Evolutionary conservation across 2,329 filamentous ascomycete genomes (phyloP), one percentile per base, ranked within the genome.

Genomic region (Diaporthe eres): DNA sequence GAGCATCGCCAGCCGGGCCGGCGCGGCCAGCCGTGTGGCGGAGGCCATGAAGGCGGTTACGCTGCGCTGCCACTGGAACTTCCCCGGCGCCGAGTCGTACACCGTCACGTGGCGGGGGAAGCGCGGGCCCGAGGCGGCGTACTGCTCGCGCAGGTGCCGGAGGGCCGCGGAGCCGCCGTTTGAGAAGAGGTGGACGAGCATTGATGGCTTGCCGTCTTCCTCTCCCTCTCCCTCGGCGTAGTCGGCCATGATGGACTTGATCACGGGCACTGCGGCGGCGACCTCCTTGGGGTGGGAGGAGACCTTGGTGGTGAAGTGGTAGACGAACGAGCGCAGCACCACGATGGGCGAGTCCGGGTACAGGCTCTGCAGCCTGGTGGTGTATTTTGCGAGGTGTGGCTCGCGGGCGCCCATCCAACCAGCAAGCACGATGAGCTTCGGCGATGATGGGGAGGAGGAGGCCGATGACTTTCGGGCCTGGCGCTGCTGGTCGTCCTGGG

Each of bases 361-460:
- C 25, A 85, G 79, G 7, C 78, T 75, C 77, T 86, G 87, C 80
- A 90, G 86, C 37, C 83, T 82, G 5, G 83, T 79, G 39, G 88
- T 83, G 79, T 90, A 90, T 78, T 90, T 90, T 77, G 85, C 84
- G 60, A 90, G 86, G 79, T 90, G 88, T 9, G 81, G 80, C 53
- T 88, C 85, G n/a, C 80, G 84, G 13, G 89, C 88, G 60, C 85
- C 86, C 85, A 89, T 88, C 89, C 89, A 90, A 10, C 85, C 82
- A 49, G 86, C 84, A 49, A 90, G 67, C 34, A 90, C 77, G 74
- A 90, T 84, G 49, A 90, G 84, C 72, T 85, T 85, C 17, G 89
- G 88, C 13, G 84, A 79, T 2, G 39, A 4, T 1, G 71, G 44
- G 53, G 65, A 71, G 3, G 58, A 63, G 31, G 65, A 49, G 53